Evolutionary conservation across 495 filamentous ascomycete genomes (phyloP).

Genomic region (Neurospora sublineolata): DNA sequence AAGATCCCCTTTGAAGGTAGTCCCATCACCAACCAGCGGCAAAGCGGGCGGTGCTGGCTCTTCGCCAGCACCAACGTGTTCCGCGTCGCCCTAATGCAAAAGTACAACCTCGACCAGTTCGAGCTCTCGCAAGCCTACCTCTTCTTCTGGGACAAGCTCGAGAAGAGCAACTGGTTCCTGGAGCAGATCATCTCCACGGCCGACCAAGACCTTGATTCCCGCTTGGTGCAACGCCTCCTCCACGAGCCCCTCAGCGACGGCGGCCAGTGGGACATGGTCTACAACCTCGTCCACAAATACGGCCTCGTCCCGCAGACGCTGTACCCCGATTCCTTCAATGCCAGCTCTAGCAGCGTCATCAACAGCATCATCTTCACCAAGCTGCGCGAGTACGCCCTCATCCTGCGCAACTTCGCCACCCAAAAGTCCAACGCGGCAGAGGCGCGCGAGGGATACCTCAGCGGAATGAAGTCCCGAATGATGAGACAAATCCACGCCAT

Average conservation of each 20-base stretch:
- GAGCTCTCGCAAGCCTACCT: constrained; percentile 79
- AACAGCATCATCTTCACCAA: constrained; percentile 72
- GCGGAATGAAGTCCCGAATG: too few species aligned
- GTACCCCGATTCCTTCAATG: constrained; percentile 71
- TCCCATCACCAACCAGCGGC: constrained; percentile 75
- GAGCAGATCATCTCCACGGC: constrained; percentile 68
- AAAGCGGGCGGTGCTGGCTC: constrained; percentile 76
- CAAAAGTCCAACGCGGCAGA: too few species aligned
- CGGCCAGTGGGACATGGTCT: constrained; percentile 89
- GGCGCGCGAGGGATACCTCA: too few species aligned
- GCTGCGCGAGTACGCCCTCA: constrained; percentile 68
- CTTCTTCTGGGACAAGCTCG: constrained; percentile 93
- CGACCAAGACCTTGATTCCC: constrained; percentile 51
- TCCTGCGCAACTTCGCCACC: too few species aligned
- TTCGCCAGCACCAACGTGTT: constrained; percentile 84
- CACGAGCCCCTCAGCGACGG: constrained; percentile 62
- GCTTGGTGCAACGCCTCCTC: constrained; percentile 57
- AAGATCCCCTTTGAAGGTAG: constrained; percentile 71
- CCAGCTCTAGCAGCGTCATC: constrained; percentile 54
- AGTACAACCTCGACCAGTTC: constrained; percentile 64
- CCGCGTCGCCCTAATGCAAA: constrained; percentile 70
- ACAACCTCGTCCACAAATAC: constrained; percentile 75
- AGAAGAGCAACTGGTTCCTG: constrained; percentile 83
- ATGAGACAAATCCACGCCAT: constrained; percentile 67
- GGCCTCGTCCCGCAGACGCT: constrained; percentile 68